Evolutionary conservation across 2,329 filamentous ascomycete genomes (phyloP).

Genomic region (Nemania sp.): DNA sequence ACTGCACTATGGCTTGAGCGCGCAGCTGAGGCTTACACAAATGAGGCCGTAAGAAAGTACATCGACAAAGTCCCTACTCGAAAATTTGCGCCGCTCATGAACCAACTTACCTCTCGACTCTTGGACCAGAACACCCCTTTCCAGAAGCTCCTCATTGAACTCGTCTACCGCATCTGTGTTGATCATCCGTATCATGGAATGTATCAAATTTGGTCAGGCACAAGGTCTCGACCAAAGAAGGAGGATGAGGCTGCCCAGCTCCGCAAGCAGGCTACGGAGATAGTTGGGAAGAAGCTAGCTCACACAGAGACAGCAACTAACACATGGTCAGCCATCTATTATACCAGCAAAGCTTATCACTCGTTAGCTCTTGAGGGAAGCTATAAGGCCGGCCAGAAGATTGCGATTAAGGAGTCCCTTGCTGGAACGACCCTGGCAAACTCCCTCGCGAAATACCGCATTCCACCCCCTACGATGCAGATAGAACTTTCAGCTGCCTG

Average conservation of each 20-base stretch:
- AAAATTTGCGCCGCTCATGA: slow-evolving; percentile 93
- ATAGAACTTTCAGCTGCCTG: slow-evolving; percentile 73
- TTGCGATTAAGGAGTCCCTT: slow-evolving; percentile 62
- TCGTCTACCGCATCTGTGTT: slow-evolving; percentile 82
- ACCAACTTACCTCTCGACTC: slow-evolving; percentile 92
- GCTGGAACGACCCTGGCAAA: slow-evolving; percentile 67
- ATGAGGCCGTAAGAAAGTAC: slow-evolving; percentile 72
- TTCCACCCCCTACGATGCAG: slow-evolving; percentile 89
- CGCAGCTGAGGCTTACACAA: slow-evolving; percentile 75
- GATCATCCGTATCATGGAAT: slow-evolving; percentile 97
- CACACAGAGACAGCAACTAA: slow-evolving; percentile 53
- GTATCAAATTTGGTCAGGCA: slow-evolving; percentile 92
- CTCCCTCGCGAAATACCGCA: slow-evolving; percentile 65
- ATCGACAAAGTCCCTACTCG: slow-evolving; percentile 78
- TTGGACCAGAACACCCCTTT: slow-evolving; percentile 73
- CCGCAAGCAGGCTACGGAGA: slow-evolving; percentile 73
- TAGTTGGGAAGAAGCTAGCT: slow-evolving; percentile 65
- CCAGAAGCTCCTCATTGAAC: slow-evolving; percentile 71
- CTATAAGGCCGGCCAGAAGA: slow-evolving; percentile 69
- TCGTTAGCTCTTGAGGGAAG: slow-evolving; percentile 68
- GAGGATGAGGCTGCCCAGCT: slow-evolving; percentile 77
- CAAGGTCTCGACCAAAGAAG: slow-evolving; percentile 67
- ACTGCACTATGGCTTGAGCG: slow-evolving; percentile 93
- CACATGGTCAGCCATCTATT: slow-evolving; percentile 74
- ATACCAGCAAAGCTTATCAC: slow-evolving; percentile 71